A percentile compares a stretch with the other conserved stretches of the same genome.
Conservation (phyloP, 208 protist species). For the Endotrypanum monterogeii region DNA sequence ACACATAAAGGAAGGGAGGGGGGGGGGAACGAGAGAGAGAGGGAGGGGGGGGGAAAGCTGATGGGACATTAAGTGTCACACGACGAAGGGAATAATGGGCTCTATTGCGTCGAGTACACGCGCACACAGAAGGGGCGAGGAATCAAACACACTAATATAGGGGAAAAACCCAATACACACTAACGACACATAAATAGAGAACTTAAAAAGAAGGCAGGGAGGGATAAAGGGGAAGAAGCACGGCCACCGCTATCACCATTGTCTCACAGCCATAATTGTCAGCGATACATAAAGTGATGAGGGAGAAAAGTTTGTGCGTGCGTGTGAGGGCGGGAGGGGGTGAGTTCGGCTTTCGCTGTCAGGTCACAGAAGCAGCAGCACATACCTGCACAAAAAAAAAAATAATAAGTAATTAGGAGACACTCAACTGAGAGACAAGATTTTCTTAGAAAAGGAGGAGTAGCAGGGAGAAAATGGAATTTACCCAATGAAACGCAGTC, state of each 20-base stretch:
- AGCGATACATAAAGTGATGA: neutral
- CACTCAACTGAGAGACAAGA: no score
- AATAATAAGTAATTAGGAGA: no score
- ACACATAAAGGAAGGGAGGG: neutral
- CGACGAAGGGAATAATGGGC: no score
- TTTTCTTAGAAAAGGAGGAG: no score
- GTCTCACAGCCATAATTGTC: no score
- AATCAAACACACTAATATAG: neutral
- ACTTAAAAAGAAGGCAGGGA: neutral
- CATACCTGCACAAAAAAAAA: no score
- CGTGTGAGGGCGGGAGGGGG: neutral
- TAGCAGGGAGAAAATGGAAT: no score
- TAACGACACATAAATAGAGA: neutral
- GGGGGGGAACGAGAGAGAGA: neutral
- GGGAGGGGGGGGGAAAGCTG: neutral
- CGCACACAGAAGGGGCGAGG: conserved; percentile 1
- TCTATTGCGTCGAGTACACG: neutral
- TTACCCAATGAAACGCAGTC: no score
- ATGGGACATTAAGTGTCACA: neutral
- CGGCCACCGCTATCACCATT: neutral
- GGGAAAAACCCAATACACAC: neutral
- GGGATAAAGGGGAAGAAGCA: neutral
- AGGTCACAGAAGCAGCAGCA: no score
- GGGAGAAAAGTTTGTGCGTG: neutral
- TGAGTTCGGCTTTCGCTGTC: no score